Base-by-base conservation (phyloP, 2,329 filamentous ascomycete species). In the Macrophomina pseudophaseolina region DNA sequence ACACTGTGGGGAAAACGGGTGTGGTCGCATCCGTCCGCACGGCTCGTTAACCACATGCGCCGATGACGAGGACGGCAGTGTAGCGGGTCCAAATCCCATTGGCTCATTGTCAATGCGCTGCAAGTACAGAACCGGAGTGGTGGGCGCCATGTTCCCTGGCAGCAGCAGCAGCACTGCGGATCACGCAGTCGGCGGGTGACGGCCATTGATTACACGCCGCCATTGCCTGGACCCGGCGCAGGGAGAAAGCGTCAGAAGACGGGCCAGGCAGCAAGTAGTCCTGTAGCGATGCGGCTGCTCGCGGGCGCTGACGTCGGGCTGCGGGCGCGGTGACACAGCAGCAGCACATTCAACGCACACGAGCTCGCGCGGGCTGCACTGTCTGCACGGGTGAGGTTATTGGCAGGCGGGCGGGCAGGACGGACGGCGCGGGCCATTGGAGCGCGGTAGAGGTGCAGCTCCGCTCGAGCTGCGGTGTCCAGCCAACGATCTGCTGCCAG, bases 401-500 rank as follows among this genome's bases (percentile, higher is more conserved):
- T 33, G 58, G 40, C 54, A 32, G 35, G 35, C 35, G 35, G 35
- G 35, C 35, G 35, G 35, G 23, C 23, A 23, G 54, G 35, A 23
- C 52, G 52, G 33, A 30, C 54, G 38, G 54, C 14, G 58, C 30
- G 58, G 58, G 58, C 42, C 58, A 62, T 62, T 62, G 58, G 58
- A 49, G 58, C 33, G 44, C 11, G 28, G 44, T 7, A 4, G 11
- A 33, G 23, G 11, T 18, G 40, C 40, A 60, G 56, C 58, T 62
- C 58, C 58, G 58, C 58, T 38, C 58, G 11, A 62, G 58, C 58
- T 62, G 58, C 58, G 49, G 58, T 44, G 58, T 46, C 33, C 60
- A 52, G 60, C 60, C 60, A 66, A 60, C 53, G 33, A 44, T 33
- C 48, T 51, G 54, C n/a, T 58, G 63, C 49, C 63, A 65, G 51